Evolutionary conservation across 148 eudicot genomes (phyloP).

Genomic region (Vaccinium vitisidaea): DNA sequence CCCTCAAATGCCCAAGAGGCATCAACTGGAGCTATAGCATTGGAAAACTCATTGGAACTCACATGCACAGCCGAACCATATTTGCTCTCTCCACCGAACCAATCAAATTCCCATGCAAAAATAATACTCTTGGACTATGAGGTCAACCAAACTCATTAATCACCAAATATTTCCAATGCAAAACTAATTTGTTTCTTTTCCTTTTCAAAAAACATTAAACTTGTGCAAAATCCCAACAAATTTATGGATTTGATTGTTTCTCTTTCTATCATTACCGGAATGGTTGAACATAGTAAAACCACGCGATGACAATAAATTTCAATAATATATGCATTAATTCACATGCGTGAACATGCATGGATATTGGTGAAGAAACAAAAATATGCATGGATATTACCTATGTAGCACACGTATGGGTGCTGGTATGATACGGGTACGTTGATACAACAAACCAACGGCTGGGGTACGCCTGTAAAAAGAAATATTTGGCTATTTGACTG

Average conservation of each 20-base stretch:
- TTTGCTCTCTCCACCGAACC: no score
- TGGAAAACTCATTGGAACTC: no score
- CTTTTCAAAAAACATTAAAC: no score
- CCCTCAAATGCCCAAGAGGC: no score
- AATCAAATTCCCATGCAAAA: no score
- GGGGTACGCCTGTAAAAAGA: background rate
- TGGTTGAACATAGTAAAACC: background rate
- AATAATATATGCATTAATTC: background rate
- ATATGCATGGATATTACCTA: background rate
- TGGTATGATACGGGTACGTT: background rate
- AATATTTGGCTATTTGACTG: background rate
- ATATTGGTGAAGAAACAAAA: background rate
- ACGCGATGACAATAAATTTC: background rate
- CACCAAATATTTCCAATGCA: no score
- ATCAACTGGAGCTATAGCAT: no score
- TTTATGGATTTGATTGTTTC: background rate
- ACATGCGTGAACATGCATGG: background rate
- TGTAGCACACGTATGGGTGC: background rate
- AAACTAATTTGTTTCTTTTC: no score
- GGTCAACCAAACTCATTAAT: no score
- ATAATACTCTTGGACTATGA: no score
- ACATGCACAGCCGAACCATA: no score
- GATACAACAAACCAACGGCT: background rate
- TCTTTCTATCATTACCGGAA: background rate
- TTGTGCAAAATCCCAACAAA: no score